These are phyloP conservation scores for Paratinospora sagittata DNA, from an alignment of 164 flowering plant genomes.

Conservation along the genomic window DNA sequence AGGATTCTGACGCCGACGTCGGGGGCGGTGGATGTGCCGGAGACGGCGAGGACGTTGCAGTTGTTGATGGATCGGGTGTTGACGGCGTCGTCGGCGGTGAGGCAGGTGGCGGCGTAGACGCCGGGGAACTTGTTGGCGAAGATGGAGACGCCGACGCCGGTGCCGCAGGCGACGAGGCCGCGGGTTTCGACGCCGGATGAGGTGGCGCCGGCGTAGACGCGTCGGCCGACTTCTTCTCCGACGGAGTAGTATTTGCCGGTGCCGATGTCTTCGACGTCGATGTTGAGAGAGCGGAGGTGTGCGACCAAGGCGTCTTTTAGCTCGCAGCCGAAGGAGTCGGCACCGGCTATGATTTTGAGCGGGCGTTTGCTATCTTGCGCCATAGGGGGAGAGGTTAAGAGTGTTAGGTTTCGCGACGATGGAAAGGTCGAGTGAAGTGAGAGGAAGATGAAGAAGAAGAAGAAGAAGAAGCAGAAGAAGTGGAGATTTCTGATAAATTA, in stretches of 20 bases:
- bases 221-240: constrained; percentile 72
- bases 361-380: constrained; percentile 21
- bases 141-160: constrained; percentile 85
- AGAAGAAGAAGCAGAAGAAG: too few species aligned
- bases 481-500: too few species aligned
- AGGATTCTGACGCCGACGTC: constrained; percentile 59
- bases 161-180: constrained; percentile 90
- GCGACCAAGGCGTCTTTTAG: constrained; percentile 75
- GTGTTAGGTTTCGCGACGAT: neutral
- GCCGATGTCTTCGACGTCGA: constrained; percentile 86
- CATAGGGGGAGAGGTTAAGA: neutral
- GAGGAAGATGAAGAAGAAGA: neutral
- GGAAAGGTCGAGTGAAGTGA: too few species aligned
- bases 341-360: constrained; percentile 71
- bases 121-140: constrained; percentile 95
- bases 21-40: constrained; percentile 15
- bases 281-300: constrained; percentile 65
- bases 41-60: constrained; percentile 38
- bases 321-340: constrained; percentile 60
- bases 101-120: constrained; percentile 76
- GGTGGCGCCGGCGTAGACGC: constrained; percentile 38
- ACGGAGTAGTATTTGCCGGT: constrained; percentile 77
- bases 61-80: constrained; percentile 85
- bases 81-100: constrained; percentile 50
- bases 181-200: constrained; percentile 34